phyloP scores from a whole-genome alignment of 73 alveolate genomes.

The Symbiodinium pilosum region DNA sequence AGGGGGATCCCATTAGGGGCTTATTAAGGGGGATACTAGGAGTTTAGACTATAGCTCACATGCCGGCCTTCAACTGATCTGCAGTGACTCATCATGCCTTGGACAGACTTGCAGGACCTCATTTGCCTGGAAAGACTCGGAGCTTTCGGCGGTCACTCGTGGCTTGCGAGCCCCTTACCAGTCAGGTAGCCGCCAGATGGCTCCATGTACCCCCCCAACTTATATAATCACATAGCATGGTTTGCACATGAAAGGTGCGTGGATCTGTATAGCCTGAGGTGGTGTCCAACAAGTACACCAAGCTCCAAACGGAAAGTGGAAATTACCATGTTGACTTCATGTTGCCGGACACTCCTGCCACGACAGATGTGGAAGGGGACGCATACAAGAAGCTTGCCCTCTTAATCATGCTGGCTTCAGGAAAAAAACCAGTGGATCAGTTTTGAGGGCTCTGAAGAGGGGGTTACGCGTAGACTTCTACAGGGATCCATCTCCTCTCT shows the following conservation, averaged over 20 bases:
- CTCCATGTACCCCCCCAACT: too few relatives aligned
- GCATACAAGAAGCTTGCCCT: constrained; percentile 36
- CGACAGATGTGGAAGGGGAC: constrained; percentile 67
- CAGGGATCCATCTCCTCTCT: neutral
- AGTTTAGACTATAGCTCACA: neutral
- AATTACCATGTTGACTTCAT: constrained; percentile 65
- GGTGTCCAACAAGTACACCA: constrained; percentile 88
- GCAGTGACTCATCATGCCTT: too few relatives aligned
- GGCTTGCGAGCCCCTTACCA: constrained; percentile 23
- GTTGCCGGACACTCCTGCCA: constrained; percentile 62
- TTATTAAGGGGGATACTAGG: too few relatives aligned
- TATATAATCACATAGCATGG: neutral
- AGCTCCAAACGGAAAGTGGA: constrained; percentile 87
- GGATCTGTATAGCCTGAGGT: too few relatives aligned
- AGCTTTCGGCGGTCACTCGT: constrained; percentile 65
- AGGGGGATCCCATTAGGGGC: neutral
- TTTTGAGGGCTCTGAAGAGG: too few relatives aligned
- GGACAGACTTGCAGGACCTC: neutral
- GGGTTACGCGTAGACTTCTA: too few relatives aligned
- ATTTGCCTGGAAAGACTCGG: constrained; percentile 44
- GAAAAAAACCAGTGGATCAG: too few relatives aligned
- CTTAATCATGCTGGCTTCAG: too few relatives aligned
- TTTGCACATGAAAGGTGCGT: neutral
- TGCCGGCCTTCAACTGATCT: neutral
- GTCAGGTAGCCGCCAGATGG: neutral